Percentiles rank a stretch among this genome's conserved stretches.
phyloP scores from a whole-genome alignment of 2,329 filamentous ascomycete species.

The Dactylellina parvicollis region DNA sequence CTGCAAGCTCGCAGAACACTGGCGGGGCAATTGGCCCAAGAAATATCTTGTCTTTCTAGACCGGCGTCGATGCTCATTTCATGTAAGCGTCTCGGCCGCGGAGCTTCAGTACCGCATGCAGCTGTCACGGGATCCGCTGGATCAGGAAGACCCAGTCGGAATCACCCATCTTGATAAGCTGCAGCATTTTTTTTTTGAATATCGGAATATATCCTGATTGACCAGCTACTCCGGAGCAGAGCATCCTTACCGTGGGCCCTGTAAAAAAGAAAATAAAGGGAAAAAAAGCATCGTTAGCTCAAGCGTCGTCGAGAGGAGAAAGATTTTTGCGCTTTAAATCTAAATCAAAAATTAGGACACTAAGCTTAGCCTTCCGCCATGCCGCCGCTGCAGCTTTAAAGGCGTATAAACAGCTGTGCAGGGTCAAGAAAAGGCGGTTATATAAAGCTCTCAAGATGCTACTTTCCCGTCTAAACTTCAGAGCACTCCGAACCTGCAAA shows the following conservation, averaged over 20 bases:
- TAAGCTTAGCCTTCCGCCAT: conserved; percentile 38
- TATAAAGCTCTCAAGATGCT: conserved; percentile 54
- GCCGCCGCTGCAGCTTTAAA: conserved; percentile 46
- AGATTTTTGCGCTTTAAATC: conserved; percentile 47
- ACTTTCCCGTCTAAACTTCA: conserved; percentile 52
- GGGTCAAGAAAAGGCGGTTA: conserved; percentile 36
- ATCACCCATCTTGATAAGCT: conserved; percentile 34
- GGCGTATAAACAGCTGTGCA: conserved; percentile 15
- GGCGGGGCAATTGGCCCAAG: conserved; percentile 32
- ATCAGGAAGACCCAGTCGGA: conserved; percentile 30
- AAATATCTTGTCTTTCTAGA: not conserved
- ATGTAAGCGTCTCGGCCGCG: conserved; percentile 31
- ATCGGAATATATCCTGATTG: conserved; percentile 51
- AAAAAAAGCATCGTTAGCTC: conserved; percentile 14
- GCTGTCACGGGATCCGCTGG: conserved; percentile 8
- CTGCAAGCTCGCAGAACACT: conserved; percentile 12
- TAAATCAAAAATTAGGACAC: conserved; percentile 35
- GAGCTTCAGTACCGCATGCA: conserved; percentile 26
- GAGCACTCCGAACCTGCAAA: conserved; percentile 51
- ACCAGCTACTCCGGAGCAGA: not conserved
- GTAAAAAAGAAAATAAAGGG: not conserved
- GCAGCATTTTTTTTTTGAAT: no score
- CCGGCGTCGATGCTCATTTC: not conserved
- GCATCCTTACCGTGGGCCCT: conserved; percentile 31
- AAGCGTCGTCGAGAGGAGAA: conserved; percentile 29